These are phyloP conservation scores for Clathrospora elynae DNA, from an alignment of 2,329 filamentous ascomycete species.

Conservation along the genomic window DNA sequence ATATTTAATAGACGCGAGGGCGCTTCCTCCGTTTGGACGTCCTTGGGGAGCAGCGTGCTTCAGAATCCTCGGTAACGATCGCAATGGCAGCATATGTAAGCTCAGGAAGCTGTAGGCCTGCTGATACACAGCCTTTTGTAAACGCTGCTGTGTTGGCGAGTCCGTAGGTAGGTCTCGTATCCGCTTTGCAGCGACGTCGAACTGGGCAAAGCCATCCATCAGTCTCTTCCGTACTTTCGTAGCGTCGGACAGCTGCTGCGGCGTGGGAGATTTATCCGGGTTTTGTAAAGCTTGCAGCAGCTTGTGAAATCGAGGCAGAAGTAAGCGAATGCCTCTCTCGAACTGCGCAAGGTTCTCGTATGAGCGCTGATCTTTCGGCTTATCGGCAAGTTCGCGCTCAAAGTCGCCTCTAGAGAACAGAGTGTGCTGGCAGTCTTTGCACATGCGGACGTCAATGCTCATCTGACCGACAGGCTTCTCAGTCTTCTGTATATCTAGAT, in stretches of 20 bases:
- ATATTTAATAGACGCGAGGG: slow-evolving; percentile 65
- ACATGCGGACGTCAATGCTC: slow-evolving; percentile 85
- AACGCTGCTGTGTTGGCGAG: slow-evolving; percentile 70
- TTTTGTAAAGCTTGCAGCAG: slow-evolving; percentile 75
- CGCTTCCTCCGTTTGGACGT: slow-evolving; percentile 46
- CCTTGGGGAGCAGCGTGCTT: slow-evolving; percentile 62
- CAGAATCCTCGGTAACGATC: slow-evolving; percentile 54
- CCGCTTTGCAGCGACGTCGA: slow-evolving; percentile 78
- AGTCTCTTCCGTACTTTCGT: slow-evolving; percentile 87
- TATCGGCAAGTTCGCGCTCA: slow-evolving; percentile 67
- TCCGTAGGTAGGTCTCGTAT: slow-evolving; percentile 78
- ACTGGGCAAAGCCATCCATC: slow-evolving; percentile 87
- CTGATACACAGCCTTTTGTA: slow-evolving; percentile 82
- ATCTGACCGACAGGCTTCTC: slow-evolving; percentile 60
- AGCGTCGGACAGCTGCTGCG: slow-evolving; percentile 79
- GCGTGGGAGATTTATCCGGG: slow-evolving; percentile 66
- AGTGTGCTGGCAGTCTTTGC: slow-evolving; percentile 79
- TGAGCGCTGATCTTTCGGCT: slow-evolving; percentile 75
- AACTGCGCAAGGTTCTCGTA: slow-evolving; percentile 87
- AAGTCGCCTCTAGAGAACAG: slow-evolving; percentile 80
- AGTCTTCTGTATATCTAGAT: slow-evolving; percentile 45
- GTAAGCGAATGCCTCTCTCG: slow-evolving; percentile 79
- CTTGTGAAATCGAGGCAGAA: slow-evolving; percentile 84
- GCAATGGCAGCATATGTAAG: slow-evolving; percentile 87
- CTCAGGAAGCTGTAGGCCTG: slow-evolving; percentile 84